Base-by-base conservation (phyloP, 129 eudicot genomes). In the Escallonia herrerae region DNA sequence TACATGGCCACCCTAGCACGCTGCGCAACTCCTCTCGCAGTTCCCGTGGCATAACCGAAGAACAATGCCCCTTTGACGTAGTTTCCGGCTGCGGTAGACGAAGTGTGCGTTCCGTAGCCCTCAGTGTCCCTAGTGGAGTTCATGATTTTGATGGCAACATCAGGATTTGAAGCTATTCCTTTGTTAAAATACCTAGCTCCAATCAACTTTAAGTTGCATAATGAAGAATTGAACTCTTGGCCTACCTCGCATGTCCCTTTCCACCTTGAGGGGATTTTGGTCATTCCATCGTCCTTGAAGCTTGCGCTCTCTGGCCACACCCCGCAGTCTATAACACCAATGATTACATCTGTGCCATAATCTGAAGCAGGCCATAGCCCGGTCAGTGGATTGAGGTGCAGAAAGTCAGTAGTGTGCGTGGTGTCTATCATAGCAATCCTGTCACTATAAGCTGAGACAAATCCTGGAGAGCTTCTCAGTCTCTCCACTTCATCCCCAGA, bases 121-220 rank as follows among this genome's bases (percentile, higher is more conserved):
- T 14, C 33, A 7, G 15, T 53, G 47, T 79, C 83, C 49, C 83
- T 68, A 5, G 79, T 72, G 1, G 83, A 79, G 56, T 72, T 64
- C 64, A 53, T 57, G 48, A 52, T 40, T 8, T 22, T 22, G 33
- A 68, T 41, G 3, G 14, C 41, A 6, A n/a, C 22, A 14, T 53
- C 13, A 4, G 79, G 82, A 38, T 72, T 53, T 7, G 56, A 64
- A 3, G 79, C 79, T 1, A 44, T 43, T 3, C 76, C 83, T 15
- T 73, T 49, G 67, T 68, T 79, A 73, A 79, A 79, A 50, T 56
- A 68, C 33, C 72, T 64, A 8, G 79, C 83, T 13, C 83, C 83
- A 37, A 79, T 63, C 54, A 79, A 62, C 60, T 79, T 79, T 50
- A 15, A 39, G 60, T 79, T 79, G 47, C 83, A 79, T 44, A 74